Conservation (phyloP, 1,139 yeast species). For the Zygoascus sp. region DNA sequence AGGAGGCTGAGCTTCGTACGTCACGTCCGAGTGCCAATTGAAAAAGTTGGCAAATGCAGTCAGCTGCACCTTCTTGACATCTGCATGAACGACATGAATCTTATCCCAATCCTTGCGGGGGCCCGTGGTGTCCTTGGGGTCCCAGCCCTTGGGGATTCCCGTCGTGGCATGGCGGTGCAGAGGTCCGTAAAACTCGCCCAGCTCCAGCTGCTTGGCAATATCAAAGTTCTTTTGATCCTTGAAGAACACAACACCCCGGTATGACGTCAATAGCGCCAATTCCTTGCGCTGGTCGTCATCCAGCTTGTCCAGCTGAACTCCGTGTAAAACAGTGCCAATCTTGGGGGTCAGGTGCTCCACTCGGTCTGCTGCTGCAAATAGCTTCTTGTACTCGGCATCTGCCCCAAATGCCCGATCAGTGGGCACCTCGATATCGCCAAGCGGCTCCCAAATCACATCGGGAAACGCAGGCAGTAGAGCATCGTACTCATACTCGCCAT, state of each 20-base stretch:
- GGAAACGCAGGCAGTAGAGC: conserved; percentile 33
- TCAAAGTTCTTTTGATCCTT: conserved; percentile 50
- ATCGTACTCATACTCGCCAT: conserved; percentile 27
- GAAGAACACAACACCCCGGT: conserved; percentile 65
- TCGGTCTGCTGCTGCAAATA: conserved; percentile 44
- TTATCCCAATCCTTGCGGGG: conserved; percentile 32
- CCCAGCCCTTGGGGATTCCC: conserved; percentile 53
- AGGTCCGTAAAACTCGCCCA: conserved; percentile 61
- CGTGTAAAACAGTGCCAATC: conserved; percentile 58
- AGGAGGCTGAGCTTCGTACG: conserved; percentile 70
- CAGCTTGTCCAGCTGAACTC: conserved; percentile 55
- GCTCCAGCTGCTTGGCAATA: conserved; percentile 49
- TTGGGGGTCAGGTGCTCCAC: conserved; percentile 51
- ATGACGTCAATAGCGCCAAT: conserved; percentile 58
- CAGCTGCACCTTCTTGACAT: conserved; percentile 29
- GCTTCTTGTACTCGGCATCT: conserved; percentile 49
- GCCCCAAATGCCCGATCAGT: conserved; percentile 39
- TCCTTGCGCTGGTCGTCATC: conserved; percentile 55
- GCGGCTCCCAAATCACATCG: conserved; percentile 29
- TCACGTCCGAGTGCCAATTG: conserved; percentile 64
- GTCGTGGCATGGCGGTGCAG: conserved; percentile 72
- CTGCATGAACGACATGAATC: conserved; percentile 53
- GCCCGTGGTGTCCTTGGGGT: conserved; percentile 36
- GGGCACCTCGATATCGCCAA: conserved; percentile 23
- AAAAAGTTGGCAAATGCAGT: conserved; percentile 29